Evolutionary conservation across 139 green algal species (phyloP).

Genomic region (Picochlorum sp.): DNA sequence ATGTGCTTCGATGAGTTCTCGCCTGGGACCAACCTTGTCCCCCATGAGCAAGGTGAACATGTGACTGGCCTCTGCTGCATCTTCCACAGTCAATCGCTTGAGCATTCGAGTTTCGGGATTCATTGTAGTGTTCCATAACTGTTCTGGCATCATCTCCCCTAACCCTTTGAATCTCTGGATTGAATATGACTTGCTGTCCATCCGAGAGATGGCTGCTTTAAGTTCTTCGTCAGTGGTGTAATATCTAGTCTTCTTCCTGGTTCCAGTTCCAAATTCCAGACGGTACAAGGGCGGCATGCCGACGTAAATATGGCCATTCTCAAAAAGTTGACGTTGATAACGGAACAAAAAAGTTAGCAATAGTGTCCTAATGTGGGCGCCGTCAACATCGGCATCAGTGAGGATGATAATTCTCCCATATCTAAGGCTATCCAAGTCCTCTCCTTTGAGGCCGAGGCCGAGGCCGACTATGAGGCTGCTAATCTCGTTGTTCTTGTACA

Average conservation of each 20-base stretch:
- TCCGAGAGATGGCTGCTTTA: slow-evolving; percentile 13
- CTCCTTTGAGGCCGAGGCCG: slow-evolving; percentile 73
- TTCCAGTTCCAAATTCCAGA: slow-evolving; percentile 9
- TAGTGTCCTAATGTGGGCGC: slow-evolving; percentile 94
- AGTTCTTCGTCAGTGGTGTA: slow-evolving; percentile 69
- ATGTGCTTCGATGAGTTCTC: slow-evolving; percentile 51
- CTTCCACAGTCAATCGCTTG: slow-evolving; percentile 45
- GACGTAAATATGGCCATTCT: slow-evolving; percentile 82
- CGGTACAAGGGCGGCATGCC: slow-evolving; percentile 89
- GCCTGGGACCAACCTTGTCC: slow-evolving; percentile 52
- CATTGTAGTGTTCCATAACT: slow-evolving; percentile 96
- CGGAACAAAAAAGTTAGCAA: slow-evolving; percentile 97
- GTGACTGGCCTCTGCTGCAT: slow-evolving; percentile 67
- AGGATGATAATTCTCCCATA: slow-evolving; percentile 84
- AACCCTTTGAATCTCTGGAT: slow-evolving; percentile 92
- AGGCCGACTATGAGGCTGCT: slow-evolving; percentile 83
- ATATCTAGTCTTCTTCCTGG: slow-evolving; percentile 30
- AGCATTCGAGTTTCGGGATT: slow-evolving; percentile 69
- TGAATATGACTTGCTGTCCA: too few species aligned
- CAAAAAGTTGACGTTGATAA: slow-evolving; percentile 77
- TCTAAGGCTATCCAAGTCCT: slow-evolving; percentile 16
- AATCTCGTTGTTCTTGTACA: slow-evolving; percentile 96
- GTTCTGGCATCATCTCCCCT: slow-evolving; percentile 97
- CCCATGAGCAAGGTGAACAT: slow-evolving; percentile 89
- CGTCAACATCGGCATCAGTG: slow-evolving; percentile 97